Evolutionary conservation across 805 yeast genomes (phyloP), one percentile per base, ranked within the genome.

Genomic region (Nematodospora valgi): DNA sequence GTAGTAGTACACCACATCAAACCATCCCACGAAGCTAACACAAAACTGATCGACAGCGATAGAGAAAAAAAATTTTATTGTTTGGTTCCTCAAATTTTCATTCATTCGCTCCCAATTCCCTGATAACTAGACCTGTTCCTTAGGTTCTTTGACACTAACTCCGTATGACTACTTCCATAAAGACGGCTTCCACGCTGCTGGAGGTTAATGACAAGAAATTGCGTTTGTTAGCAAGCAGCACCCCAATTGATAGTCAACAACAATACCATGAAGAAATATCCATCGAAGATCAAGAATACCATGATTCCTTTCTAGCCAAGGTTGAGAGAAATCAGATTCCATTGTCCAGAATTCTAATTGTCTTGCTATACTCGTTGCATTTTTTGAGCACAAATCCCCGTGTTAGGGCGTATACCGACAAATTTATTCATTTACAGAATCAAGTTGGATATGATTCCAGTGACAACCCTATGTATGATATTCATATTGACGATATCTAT

Each of bases 401-500:
- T n/a, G n/a, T n/a, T n/a, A n/a, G n/a, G n/a, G n/a, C n/a, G n/a
- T n/a, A n/a, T n/a, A 58, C 70, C 15, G 42, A 55, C 37, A 57
- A 67, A 39, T 65, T 64, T 40, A 47, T 68, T 28, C 56, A 57
- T 30, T 53, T 70, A 34, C 70, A 57, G 41, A 48, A 54, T 23
- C 44, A 49, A 33, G 40, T 46, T 6, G 50, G 44, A 13, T 21
- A 22, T 19, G 48, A 39, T 7, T 37, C 35, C 8, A 52, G 52
- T 14, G 26, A 18, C 5, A 32, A 34, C 10, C 40, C 50, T 12
- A 24, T 44, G 23, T 82, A 78, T 48, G 82, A 73, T 47, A 73
- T 78, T 39, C 82, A 82, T 13, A 34, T 48, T 4, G 70, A 78
- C 43, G 89, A 82, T 48, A 37, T 49, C 2, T 81, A 68, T 54